Evolutionary conservation across 202 grass and related monocot species (phyloP), one percentile per base, ranked within the genome.

Genomic region (Brachypodium distachyon): DNA sequence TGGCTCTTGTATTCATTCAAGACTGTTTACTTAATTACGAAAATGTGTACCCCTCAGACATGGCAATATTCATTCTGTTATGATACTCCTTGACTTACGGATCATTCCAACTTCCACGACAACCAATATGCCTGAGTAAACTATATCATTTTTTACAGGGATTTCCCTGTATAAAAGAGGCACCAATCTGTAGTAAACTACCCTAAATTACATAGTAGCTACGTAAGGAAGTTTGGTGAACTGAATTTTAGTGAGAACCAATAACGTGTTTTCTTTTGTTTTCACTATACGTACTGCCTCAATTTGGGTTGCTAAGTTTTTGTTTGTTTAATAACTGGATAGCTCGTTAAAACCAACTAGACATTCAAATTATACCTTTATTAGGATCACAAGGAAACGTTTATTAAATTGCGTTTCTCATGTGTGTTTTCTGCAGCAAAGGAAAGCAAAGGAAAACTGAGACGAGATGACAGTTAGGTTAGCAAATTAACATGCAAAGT

Each of bases 371-470:
- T n/a, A n/a, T n/a, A 74, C 27, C 38, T 62, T 18, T 38, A 58
- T 49, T 61, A 0, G 22, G 6, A 3, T 33, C 23, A 12, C 43
- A 23, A 29, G 22, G 27, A 25, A 28, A 38, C 6, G 17, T 39
- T 37, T 8, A 12, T 47, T 78, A 31, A 67, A 53, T 23, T 8
- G 52, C 42, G 0, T 59, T 46, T 44, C 10, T 32, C 13, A 3
- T 69, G 14, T 62, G 29, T 9, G 62, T 56, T 52, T 16, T 56
- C 4, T 52, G 77, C 64, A 88, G 86, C 73, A 74, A 77, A 76
- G 71, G 72, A 88, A 88, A 88, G 86, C 73, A 74, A 77, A 76
- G 71, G 72, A 88, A 88, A 66, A 14, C 44, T 10, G 68, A 72
- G 40, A 36, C 40, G 25, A 77, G 72, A 77, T 81, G 54, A 52